Percentiles rank a stretch among this genome's conserved stretches.
phyloP scores from a whole-genome alignment of 805 yeast species.

The Pichia occidentalis region DNA sequence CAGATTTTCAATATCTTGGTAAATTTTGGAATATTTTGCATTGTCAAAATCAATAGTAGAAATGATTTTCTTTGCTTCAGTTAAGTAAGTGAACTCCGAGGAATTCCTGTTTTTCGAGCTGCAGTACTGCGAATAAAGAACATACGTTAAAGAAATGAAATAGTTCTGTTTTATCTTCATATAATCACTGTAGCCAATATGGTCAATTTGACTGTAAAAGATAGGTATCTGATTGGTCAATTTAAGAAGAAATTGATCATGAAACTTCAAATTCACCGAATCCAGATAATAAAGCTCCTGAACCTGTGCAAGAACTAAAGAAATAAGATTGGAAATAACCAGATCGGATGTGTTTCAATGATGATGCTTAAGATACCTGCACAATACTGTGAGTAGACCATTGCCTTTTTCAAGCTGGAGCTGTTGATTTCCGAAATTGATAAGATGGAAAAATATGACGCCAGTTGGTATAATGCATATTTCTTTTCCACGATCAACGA shows the following conservation, averaged over 20 bases:
- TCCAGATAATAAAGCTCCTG: conserved; percentile 83
- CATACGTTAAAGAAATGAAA: conserved; percentile 66
- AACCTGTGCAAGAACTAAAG: conserved; percentile 70
- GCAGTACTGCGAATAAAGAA: conserved; percentile 49
- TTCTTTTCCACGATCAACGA: conserved; percentile 55
- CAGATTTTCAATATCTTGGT: conserved; percentile 50
- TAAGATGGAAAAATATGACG: conserved; percentile 50
- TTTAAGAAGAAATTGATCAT: conserved; percentile 53
- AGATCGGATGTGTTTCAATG: conserved; percentile 13
- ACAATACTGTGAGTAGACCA: conserved; percentile 58
- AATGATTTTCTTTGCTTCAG: conserved; percentile 36
- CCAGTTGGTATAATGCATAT: conserved; percentile 65
- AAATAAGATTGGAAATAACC: no score
- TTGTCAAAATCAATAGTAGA: conserved; percentile 8
- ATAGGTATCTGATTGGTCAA: conserved; percentile 58
- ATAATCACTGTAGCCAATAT: conserved; percentile 58
- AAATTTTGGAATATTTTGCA: conserved; percentile 24
- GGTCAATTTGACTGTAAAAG: conserved; percentile 37
- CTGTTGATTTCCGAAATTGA: conserved; percentile 44
- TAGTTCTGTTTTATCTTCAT: conserved; percentile 53
- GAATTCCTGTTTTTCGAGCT: conserved; percentile 54
- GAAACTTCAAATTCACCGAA: conserved; percentile 47
- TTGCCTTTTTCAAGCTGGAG: conserved; percentile 56
- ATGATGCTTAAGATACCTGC: conserved; percentile 54
- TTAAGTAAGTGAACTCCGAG: conserved; percentile 57